A percentile compares a stretch with the other conserved stretches of the same genome.
Evolutionary conservation across 768 basidiomycete species (phyloP).

Genomic region (Lactarius akahatsu): DNA sequence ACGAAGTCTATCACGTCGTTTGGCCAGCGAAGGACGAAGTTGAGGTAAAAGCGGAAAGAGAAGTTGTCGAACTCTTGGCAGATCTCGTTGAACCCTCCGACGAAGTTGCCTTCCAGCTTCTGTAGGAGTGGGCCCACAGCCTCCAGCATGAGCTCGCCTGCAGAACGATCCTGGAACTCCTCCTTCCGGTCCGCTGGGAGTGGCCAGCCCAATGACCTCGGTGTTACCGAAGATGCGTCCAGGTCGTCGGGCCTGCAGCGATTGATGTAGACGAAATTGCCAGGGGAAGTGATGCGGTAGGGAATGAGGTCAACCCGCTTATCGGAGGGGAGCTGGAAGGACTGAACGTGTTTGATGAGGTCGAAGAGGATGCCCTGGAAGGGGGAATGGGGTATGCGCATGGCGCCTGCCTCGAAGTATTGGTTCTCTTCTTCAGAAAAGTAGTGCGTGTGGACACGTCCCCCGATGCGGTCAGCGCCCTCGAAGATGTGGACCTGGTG

Average conservation of each 20-base stretch:
- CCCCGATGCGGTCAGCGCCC: constrained; percentile 25
- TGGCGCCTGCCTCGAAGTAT: constrained; percentile 31
- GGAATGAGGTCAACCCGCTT: constrained; percentile 25
- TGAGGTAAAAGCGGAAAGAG: constrained; percentile 31
- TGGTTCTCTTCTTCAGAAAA: constrained; percentile 28
- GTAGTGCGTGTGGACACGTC: constrained; percentile 27
- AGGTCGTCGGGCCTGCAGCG: neutral
- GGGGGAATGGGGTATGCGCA: constrained; percentile 30
- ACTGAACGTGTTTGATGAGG: constrained; percentile 21
- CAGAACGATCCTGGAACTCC: constrained; percentile 22
- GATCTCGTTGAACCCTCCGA: constrained; percentile 25
- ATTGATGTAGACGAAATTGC: constrained; percentile 29
- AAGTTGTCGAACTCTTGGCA: constrained; percentile 28
- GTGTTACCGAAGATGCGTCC: constrained; percentile 19
- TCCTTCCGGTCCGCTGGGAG: constrained; percentile 7
- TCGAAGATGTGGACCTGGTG: constrained; percentile 27
- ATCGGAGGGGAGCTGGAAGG: constrained; percentile 14
- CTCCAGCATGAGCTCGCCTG: constrained; percentile 24
- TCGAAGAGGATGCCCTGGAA: constrained; percentile 24
- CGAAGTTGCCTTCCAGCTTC: constrained; percentile 24
- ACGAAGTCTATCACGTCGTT: constrained; percentile 30
- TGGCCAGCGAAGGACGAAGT: constrained; percentile 22
- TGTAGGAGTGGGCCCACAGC: constrained; percentile 25
- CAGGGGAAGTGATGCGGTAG: constrained; percentile 24
- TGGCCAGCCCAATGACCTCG: constrained; percentile 18